Evolutionary conservation across 2,329 filamentous ascomycete species (phyloP), one percentile per base, ranked within the genome.

Genomic region (Onygenales sp.): DNA sequence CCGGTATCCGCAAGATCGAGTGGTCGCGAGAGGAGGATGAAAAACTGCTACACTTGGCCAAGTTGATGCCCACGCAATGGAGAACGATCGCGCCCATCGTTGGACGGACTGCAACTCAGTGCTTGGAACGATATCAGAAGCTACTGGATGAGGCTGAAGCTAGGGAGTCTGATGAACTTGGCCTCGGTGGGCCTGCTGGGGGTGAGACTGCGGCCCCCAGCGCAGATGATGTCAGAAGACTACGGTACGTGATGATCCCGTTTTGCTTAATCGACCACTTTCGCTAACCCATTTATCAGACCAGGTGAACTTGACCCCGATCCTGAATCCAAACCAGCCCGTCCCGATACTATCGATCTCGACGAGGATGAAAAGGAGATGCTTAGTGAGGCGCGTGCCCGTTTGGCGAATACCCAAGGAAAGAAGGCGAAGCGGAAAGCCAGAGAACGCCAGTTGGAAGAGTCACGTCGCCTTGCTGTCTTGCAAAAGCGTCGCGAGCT

Each of bases 301-400:
- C 92, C 93, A 5, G 93, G 93, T 61, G 93, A 98, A 74, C 81
- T 96, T 56, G 93, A 98, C 63, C 91, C 92, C n/a, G 92, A 97
- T 64, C 90, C 93, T 8, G 93, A 98, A 72, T 93, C 87, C 61
- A 96, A 96, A 70, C 93, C 93, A 52, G 93, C 93, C 37, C 81
- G 91, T 56, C 93, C 93, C 40, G 93, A 98, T 70, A 96, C 93
- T 5, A 93, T 98, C 67, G 93, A 98, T 71, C 83, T 98, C 63
- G 93, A 98, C 67, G 93, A 98, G 69, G 93, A 98, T 67, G 93
- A 98, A 72, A 97, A 98, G 76, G 93, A 98, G 72, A 98, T 98
- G 93, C 73, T 98, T 65, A 96, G 91, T 67, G 93, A 98, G 74
- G 93, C 93, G 61, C 88, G 93, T 67, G 93, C 93, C 53, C 89